Evolutionary conservation across 176 grass and related monocot species (phyloP).

Genomic region (Eleusine coracana): DNA sequence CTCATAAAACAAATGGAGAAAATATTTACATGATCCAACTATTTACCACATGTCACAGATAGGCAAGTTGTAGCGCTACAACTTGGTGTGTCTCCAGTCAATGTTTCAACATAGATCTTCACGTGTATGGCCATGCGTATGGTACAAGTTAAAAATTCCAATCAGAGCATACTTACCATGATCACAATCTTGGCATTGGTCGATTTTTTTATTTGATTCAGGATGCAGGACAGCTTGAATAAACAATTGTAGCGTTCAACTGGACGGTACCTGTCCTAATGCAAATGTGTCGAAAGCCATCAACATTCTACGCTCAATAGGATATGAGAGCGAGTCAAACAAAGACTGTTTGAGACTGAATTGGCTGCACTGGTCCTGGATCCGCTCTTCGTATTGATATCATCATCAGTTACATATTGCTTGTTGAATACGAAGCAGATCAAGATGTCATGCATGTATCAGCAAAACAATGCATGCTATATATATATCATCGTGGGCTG

Average conservation of each 20-base stretch:
- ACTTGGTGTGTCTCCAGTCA: slow-evolving; percentile 40
- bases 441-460: slow-evolving; percentile 11
- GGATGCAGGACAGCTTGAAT: slow-evolving; percentile 7
- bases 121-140: slow-evolving; percentile 27
- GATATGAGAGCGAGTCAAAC: slow-evolving; percentile 30
- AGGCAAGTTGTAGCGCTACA: slow-evolving; percentile 39
- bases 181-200: neutral
- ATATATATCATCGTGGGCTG: neutral
- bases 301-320: neutral
- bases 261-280: slow-evolving; percentile 23
- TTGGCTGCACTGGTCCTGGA: slow-evolving; percentile 26
- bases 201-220: slow-evolving; percentile 1
- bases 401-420: slow-evolving; percentile 6
- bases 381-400: slow-evolving; percentile 11
- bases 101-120: slow-evolving; percentile 35
- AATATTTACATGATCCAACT: slow-evolving; percentile 48
- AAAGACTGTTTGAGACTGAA: slow-evolving; percentile 30
- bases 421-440: neutral
- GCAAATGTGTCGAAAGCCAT: slow-evolving; percentile 29
- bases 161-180: neutral
- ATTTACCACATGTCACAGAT: slow-evolving; percentile 36
- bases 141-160: slow-evolving; percentile 21
- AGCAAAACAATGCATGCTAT: neutral
- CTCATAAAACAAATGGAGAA: slow-evolving; percentile 42
- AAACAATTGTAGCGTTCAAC: slow-evolving; percentile 29